Evolutionary conservation across 495 filamentous ascomycete genomes (phyloP).

Genomic region (Neurospora intermedia): DNA sequence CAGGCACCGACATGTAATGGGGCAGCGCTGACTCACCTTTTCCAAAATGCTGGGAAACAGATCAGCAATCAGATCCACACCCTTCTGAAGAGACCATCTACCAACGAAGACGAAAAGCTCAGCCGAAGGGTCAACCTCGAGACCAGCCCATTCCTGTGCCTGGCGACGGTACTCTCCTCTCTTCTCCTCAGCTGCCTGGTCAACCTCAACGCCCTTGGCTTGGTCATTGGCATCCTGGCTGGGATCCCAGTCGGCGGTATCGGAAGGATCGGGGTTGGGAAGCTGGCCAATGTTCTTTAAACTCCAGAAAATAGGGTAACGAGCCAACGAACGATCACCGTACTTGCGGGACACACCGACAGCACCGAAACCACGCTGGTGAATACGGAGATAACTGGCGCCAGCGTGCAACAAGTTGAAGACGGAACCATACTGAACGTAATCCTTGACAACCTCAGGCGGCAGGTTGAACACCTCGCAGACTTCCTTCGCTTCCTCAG

Average conservation of each 20-base stretch:
- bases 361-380: constrained; percentile 65
- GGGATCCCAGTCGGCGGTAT: constrained; percentile 58
- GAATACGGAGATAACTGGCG: constrained; percentile 61
- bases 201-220: constrained; percentile 43
- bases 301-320: constrained; percentile 73
- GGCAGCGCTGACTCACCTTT: constrained; percentile 11
- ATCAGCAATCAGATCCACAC: constrained; percentile 68
- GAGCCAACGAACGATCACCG: constrained; percentile 60
- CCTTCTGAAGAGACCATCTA: constrained; percentile 72
- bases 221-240: constrained; percentile 30
- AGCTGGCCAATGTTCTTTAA: constrained; percentile 58
- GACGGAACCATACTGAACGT: constrained; percentile 60
- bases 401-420: constrained; percentile 66
- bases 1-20: background rate
- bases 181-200: constrained; percentile 46
- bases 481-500: constrained; percentile 56
- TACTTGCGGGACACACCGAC: constrained; percentile 70
- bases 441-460: constrained; percentile 38
- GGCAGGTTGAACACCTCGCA: constrained; percentile 60
- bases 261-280: constrained; percentile 67
- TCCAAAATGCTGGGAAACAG: constrained; percentile 65
- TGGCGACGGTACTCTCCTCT: constrained; percentile 50
- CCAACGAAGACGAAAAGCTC: constrained; percentile 73
- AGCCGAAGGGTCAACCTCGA: constrained; percentile 53
- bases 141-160: constrained; percentile 68